Percentiles rank a stretch among this genome's conserved stretches.
Conservation (phyloP, 2,329 filamentous ascomycete genomes). For the Stemphylium beticola region DNA sequence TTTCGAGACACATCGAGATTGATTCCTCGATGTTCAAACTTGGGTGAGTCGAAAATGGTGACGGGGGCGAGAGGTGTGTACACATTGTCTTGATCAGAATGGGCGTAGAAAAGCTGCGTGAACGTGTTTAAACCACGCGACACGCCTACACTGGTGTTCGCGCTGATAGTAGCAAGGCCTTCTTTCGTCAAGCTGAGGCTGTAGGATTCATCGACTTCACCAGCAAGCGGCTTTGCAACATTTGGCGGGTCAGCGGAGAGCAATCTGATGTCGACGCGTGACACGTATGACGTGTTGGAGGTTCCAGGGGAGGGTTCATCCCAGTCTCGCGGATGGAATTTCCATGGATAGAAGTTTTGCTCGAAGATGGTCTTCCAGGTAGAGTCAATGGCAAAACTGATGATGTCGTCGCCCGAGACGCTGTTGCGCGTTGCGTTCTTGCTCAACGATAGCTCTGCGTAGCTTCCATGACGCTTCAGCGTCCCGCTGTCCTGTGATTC, state of each 20-base stretch:
- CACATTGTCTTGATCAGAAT: constrained; percentile 60
- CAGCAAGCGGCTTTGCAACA: constrained; percentile 66
- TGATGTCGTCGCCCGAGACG: constrained; percentile 57
- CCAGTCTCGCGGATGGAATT: constrained; percentile 69
- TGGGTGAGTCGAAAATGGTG: constrained; percentile 72
- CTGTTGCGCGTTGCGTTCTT: neutral
- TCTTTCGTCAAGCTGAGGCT: constrained; percentile 64
- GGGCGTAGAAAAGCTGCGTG: constrained; percentile 78
- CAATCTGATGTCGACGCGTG: constrained; percentile 67
- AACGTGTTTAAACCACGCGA: constrained; percentile 78
- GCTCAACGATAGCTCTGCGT: constrained; percentile 9
- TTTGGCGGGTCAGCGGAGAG: constrained; percentile 59
- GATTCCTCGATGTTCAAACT: constrained; percentile 77
- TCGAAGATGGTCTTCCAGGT: constrained; percentile 69
- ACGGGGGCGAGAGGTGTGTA: constrained; percentile 78
- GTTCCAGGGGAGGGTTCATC: constrained; percentile 62
- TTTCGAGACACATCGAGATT: constrained; percentile 79
- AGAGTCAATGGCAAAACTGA: constrained; percentile 58
- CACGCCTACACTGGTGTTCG: constrained; percentile 71
- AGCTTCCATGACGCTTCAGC: constrained; percentile 19
- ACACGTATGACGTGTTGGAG: constrained; percentile 56
- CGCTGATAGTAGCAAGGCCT: constrained; percentile 68
- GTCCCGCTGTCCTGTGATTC: constrained; percentile 15
- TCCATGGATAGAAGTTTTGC: constrained; percentile 78
- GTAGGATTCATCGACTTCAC: constrained; percentile 78